These are phyloP conservation scores for Chalciporus sphaerocephalus DNA, from an alignment of 768 basidiomycete species.

Conservation along the genomic window DNA sequence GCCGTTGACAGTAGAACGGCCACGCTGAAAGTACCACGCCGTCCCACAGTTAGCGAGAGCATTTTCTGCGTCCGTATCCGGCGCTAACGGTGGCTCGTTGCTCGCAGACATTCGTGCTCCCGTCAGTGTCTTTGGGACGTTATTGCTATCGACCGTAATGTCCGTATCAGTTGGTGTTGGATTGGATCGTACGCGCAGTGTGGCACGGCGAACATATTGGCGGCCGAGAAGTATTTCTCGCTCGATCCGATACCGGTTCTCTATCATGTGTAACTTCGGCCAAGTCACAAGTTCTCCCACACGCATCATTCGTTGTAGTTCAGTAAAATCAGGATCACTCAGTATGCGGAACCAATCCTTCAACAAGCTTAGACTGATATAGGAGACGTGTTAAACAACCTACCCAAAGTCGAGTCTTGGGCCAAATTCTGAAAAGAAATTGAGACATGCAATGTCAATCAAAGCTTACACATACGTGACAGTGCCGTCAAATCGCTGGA, in stretches of 20 bases:
- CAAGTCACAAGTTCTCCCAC: constrained; percentile 92
- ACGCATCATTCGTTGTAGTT: constrained; percentile 81
- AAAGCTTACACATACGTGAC: constrained; percentile 61
- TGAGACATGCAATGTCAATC: constrained; percentile 22
- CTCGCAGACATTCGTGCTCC: constrained; percentile 28
- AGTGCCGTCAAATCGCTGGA: constrained; percentile 87
- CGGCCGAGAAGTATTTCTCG: constrained; percentile 79
- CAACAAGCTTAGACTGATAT: background rate
- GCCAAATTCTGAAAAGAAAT: constrained; percentile 62
- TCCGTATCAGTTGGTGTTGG: constrained; percentile 22
- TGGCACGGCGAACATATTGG: constrained; percentile 57
- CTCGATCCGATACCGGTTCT: constrained; percentile 84
- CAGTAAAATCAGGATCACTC: constrained; percentile 74
- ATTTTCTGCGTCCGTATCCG: constrained; percentile 77
- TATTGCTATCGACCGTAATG: constrained; percentile 21
- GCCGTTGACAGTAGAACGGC: constrained; percentile 29
- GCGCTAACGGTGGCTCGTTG: constrained; percentile 56
- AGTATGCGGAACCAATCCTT: constrained; percentile 84
- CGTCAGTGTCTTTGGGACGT: constrained; percentile 21
- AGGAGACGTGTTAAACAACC: constrained; percentile 14
- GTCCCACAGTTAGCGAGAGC: constrained; percentile 56
- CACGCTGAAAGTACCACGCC: constrained; percentile 51
- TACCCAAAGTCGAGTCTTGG: constrained; percentile 74
- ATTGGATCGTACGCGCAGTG: constrained; percentile 36
- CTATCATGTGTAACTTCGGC: constrained; percentile 97